phyloP scores from a whole-genome alignment of 2,329 filamentous ascomycete genomes.

The Penicillium paneum region DNA sequence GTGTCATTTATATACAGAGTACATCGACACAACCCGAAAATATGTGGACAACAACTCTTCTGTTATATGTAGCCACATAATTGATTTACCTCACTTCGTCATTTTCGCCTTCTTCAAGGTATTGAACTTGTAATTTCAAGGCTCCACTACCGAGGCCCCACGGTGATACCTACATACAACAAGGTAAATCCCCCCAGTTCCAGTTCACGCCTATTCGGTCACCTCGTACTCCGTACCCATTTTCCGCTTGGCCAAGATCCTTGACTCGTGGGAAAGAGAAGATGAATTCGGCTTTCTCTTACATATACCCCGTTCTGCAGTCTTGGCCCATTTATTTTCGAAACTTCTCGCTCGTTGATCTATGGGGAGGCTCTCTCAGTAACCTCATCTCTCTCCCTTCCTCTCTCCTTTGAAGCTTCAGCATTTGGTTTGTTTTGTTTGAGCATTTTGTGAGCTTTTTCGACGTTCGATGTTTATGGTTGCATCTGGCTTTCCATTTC shows the following conservation, averaged over 20 bases:
- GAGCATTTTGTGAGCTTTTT: neutral
- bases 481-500: neutral
- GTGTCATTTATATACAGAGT: too few relatives aligned
- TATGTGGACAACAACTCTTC: too few relatives aligned
- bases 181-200: neutral
- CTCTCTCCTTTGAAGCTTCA: neutral
- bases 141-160: neutral
- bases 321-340: neutral
- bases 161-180: neutral
- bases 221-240: neutral
- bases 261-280: neutral
- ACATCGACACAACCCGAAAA: too few relatives aligned
- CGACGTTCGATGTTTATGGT: neutral
- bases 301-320: slow-evolving; percentile 5
- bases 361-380: neutral
- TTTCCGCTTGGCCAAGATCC: slow-evolving; percentile 2
- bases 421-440: neutral
- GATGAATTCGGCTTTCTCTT: slow-evolving; percentile 1
- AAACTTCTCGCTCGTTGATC: neutral
- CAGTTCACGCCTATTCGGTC: neutral
- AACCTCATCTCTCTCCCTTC: neutral
- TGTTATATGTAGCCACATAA: neutral
- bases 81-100: neutral
- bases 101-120: neutral
- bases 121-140: neutral